Percentiles rank a stretch among this genome's conserved stretches.
Evolutionary conservation across 2,329 filamentous ascomycete genomes (phyloP).

Genomic region (Domatiomyces globalis): DNA sequence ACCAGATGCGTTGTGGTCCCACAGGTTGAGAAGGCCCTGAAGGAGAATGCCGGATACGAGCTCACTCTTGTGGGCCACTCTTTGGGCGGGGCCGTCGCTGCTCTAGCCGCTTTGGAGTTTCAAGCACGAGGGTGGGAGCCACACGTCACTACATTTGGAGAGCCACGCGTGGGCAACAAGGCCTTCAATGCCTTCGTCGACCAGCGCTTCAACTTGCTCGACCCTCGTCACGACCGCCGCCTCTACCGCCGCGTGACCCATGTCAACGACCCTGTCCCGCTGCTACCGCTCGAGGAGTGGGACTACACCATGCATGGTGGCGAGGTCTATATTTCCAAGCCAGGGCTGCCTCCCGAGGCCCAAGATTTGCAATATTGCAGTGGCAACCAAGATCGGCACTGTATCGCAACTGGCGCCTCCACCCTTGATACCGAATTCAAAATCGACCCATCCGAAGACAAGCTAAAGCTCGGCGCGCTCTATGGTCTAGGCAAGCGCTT

Average conservation of each 20-base stretch:
- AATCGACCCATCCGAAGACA: conserved; percentile 6
- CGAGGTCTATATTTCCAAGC: conserved; percentile 71
- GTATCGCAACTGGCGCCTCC: conserved; percentile 39
- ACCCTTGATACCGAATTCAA: conserved; percentile 17
- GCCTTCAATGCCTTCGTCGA: conserved; percentile 42
- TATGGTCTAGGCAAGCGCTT: conserved; percentile 39
- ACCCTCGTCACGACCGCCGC: conserved; percentile 12
- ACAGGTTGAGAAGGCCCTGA: conserved; percentile 45
- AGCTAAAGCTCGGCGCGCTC: conserved; percentile 6
- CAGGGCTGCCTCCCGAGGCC: conserved; percentile 51
- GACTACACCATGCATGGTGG: conserved; percentile 73
- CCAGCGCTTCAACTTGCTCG: conserved; percentile 33
- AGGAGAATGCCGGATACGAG: conserved; percentile 53
- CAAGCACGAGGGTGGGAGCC: conserved; percentile 61
- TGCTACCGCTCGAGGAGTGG: conserved; percentile 77
- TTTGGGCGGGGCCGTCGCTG: conserved; percentile 80
- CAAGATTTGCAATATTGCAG: conserved; percentile 57
- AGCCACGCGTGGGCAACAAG: conserved; percentile 53
- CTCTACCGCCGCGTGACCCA: conserved; percentile 72
- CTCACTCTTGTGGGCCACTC: conserved; percentile 79
- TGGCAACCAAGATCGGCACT: conserved; percentile 56
- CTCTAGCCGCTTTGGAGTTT: conserved; percentile 72
- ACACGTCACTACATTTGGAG: conserved; percentile 78
- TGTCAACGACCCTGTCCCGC: conserved; percentile 69
- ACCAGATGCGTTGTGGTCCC: conserved; percentile 57